Evolutionary conservation across 1,284 basidiomycete genomes (phyloP).

Genomic region (Fomitopsis pinicola): DNA sequence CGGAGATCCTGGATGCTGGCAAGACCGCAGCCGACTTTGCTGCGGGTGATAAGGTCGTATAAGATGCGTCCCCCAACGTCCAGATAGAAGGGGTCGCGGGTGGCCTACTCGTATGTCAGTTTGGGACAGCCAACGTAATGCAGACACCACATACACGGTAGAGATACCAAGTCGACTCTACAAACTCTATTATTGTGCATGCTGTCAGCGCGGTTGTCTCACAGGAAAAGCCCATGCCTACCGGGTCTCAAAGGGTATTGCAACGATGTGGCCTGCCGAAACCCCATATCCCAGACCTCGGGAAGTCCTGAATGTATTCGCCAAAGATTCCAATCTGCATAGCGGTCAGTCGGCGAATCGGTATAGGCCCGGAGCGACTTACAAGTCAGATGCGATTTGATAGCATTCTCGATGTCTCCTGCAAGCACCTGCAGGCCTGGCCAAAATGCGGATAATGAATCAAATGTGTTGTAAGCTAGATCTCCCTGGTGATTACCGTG

Average conservation of each 20-base stretch:
- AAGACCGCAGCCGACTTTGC: slow-evolving; percentile 83
- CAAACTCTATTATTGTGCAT: slow-evolving; percentile 56
- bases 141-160: slow-evolving; percentile 61
- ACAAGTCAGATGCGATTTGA: slow-evolving; percentile 84
- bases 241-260: slow-evolving; percentile 85
- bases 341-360: background rate
- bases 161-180: slow-evolving; percentile 93
- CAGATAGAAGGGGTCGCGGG: slow-evolving; percentile 86
- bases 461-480: slow-evolving; percentile 64
- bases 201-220: background rate
- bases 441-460: slow-evolving; percentile 86
- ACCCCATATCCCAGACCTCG: slow-evolving; percentile 84
- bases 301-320: slow-evolving; percentile 79
- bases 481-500: slow-evolving; percentile 42
- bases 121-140: too few species aligned
- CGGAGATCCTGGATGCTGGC: slow-evolving; percentile 77
- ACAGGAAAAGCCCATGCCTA: slow-evolving; percentile 20
- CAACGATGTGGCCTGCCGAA: slow-evolving; percentile 66
- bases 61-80: slow-evolving; percentile 78
- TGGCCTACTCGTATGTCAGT: slow-evolving; percentile 58
- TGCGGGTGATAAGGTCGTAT: slow-evolving; percentile 66
- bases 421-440: slow-evolving; percentile 85
- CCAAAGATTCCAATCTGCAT: slow-evolving; percentile 87
- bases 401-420: slow-evolving; percentile 86
- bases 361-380: slow-evolving; percentile 21